Percentiles rank a stretch among this genome's conserved stretches.
These are phyloP conservation scores for Oenanthe javanica DNA, from an alignment of 140 eudicot genomes.

Conservation along the genomic window DNA sequence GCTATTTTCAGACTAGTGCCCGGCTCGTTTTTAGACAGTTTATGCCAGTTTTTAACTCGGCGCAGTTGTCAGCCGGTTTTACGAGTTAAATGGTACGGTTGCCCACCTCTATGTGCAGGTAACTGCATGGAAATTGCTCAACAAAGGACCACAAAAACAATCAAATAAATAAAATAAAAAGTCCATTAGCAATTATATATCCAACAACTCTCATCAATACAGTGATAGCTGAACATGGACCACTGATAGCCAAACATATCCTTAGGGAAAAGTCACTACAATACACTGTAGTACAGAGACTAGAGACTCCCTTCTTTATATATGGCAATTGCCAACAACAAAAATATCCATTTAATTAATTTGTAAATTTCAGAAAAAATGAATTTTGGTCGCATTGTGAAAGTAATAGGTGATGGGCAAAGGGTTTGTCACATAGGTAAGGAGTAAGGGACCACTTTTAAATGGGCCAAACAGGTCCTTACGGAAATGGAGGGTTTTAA, in stretches of 20 bases:
- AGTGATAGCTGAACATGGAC: slow-evolving; percentile 10
- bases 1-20: too few relatives aligned
- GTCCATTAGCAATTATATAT: not conserved
- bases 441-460: not conserved
- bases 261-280: not conserved
- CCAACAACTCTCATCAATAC: not conserved
- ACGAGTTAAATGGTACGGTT: too few relatives aligned
- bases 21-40: too few relatives aligned
- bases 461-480: slow-evolving; percentile 11
- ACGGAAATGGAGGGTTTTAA: not conserved
- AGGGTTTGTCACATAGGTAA: not conserved
- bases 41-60: too few relatives aligned
- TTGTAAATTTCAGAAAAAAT: not conserved
- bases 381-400: not conserved
- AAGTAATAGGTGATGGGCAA: not conserved
- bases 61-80: too few relatives aligned
- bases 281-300: too few relatives aligned
- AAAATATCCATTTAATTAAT: not conserved
- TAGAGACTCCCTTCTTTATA: too few relatives aligned
- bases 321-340: not conserved
- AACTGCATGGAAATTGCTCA: not conserved
- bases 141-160: not conserved
- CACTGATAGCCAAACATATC: slow-evolving; percentile 11
- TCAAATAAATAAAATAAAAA: not conserved
- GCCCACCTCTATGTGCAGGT: too few relatives aligned